Percentiles rank a stretch among this genome's conserved stretches.
Conservation (phyloP, 169 alveolate species). For the Plasmodium gonderi region DNA sequence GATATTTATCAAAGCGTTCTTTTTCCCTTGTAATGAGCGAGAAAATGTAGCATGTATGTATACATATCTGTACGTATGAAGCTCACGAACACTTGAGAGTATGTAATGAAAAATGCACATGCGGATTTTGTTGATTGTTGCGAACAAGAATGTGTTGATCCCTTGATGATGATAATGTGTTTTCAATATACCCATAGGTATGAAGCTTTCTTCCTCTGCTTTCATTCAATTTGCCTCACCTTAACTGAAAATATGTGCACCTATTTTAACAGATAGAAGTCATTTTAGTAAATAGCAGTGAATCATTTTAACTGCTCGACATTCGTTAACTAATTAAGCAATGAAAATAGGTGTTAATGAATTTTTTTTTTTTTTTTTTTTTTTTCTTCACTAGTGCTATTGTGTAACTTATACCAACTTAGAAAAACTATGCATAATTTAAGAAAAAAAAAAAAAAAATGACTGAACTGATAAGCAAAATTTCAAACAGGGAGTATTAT, state of each 20-base stretch:
- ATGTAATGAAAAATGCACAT: background rate
- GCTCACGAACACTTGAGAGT: background rate
- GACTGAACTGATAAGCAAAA: background rate
- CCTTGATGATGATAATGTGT: too few relatives aligned
- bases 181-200: too few relatives aligned
- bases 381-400: too few relatives aligned
- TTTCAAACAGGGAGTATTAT: too few relatives aligned
- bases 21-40: background rate
- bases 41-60: background rate
- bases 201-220: background rate
- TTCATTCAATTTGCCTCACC: background rate
- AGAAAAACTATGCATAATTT: background rate
- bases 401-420: too few relatives aligned
- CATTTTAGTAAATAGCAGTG: too few relatives aligned
- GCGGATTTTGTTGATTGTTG: background rate
- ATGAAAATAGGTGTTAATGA: background rate
- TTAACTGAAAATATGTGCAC: background rate
- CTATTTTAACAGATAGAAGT: background rate
- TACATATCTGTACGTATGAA: too few relatives aligned
- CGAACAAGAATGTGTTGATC: background rate
- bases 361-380: background rate
- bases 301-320: background rate
- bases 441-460: background rate
- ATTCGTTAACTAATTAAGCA: background rate
- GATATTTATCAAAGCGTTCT: too few relatives aligned